These are phyloP conservation scores for Rhododendron griersonianum DNA, from an alignment of 148 eudicot genomes.

Conservation along the genomic window DNA sequence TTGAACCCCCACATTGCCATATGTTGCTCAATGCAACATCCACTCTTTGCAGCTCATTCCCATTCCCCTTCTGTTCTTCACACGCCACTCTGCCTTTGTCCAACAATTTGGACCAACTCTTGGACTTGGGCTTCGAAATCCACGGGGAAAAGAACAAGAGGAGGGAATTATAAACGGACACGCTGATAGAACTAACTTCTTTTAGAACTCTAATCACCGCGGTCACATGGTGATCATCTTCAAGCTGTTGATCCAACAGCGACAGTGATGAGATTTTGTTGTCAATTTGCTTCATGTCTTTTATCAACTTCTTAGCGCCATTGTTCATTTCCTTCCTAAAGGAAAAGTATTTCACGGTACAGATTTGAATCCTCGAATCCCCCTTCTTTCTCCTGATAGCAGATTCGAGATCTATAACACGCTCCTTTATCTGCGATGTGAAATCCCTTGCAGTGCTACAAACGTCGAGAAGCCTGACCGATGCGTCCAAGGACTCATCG, in stretches of 20 bases:
- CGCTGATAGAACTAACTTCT: slow-evolving; percentile 20
- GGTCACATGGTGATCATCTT: neutral
- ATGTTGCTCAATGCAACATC: slow-evolving; percentile 13
- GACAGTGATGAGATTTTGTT: slow-evolving; percentile 7
- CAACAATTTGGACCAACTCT: slow-evolving; percentile 30
- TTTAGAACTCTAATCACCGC: slow-evolving; percentile 18
- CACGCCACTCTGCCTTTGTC: slow-evolving; percentile 11
- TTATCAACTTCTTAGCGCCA: slow-evolving; percentile 25
- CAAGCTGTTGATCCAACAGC: neutral
- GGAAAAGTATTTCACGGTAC: neutral
- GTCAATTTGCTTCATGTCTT: slow-evolving; percentile 26
- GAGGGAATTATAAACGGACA: slow-evolving; percentile 21
- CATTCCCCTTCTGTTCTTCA: slow-evolving; percentile 7
- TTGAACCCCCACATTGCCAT: neutral
- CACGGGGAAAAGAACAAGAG: slow-evolving; percentile 35
- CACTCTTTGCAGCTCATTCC: slow-evolving; percentile 14
- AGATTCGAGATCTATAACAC: neutral
- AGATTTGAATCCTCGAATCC: neutral
- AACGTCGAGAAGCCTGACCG: slow-evolving; percentile 15
- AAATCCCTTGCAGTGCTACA: slow-evolving; percentile 12
- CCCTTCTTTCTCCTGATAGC: slow-evolving; percentile 10
- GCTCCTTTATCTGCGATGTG: neutral
- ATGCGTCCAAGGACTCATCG: slow-evolving; percentile 10
- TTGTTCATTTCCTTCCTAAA: slow-evolving; percentile 34
- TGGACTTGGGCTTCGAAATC: slow-evolving; percentile 5